phyloP scores from a whole-genome alignment of 2,329 filamentous ascomycete genomes.

The Beauveria sp. region DNA sequence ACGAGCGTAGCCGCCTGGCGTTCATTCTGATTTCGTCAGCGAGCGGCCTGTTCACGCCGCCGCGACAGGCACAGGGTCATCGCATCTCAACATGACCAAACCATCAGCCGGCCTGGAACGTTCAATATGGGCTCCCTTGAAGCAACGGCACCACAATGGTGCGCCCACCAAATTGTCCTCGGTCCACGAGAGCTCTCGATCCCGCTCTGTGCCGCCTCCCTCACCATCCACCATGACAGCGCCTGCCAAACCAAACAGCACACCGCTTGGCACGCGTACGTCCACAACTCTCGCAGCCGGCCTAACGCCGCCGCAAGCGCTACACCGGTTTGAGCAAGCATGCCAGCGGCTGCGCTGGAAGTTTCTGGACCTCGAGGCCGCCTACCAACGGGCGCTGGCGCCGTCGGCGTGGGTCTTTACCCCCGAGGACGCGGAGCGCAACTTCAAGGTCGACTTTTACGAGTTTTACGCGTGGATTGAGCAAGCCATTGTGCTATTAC shows the following conservation, averaged over 20 bases:
- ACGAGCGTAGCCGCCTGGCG: neutral
- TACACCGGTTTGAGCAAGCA: conserved; percentile 53
- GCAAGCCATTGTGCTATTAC: conserved; percentile 58
- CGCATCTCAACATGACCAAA: neutral
- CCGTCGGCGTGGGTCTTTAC: conserved; percentile 28
- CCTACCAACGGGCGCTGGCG: conserved; percentile 44
- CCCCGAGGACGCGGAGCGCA: conserved; percentile 47
- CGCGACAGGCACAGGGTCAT: neutral
- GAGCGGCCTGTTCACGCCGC: neutral
- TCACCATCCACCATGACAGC: neutral
- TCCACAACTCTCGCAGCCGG: conserved; percentile 14
- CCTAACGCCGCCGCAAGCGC: conserved; percentile 32
- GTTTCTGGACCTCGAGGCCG: conserved; percentile 49
- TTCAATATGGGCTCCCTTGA: conserved; percentile 10
- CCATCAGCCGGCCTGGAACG: neutral
- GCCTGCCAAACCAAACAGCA: neutral
- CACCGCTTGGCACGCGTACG: conserved; percentile 5
- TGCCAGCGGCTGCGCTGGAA: conserved; percentile 57
- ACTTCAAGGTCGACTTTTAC: conserved; percentile 74
- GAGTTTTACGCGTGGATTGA: conserved; percentile 70
- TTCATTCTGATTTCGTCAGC: neutral
- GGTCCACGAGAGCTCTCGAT: neutral
- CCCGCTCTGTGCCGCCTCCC: conserved; percentile 8
- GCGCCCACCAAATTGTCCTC: neutral
- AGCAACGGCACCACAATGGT: neutral